These are phyloP conservation scores for Hymenoscyphus fructigenus DNA, from an alignment of 2,329 filamentous ascomycete species.

Conservation along the genomic window DNA sequence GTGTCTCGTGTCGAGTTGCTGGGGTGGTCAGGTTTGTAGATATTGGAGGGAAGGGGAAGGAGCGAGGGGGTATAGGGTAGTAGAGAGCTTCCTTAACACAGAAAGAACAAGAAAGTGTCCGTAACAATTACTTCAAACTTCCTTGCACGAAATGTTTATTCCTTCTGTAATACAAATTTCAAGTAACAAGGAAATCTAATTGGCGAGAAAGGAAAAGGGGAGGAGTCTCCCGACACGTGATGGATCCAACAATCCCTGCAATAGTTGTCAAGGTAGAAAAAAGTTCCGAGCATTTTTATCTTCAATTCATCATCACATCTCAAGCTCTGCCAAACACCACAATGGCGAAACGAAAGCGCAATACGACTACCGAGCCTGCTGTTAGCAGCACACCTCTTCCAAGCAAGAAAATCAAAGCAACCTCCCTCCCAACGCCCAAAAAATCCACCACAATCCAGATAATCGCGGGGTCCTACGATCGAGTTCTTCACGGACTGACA, in stretches of 20 bases:
- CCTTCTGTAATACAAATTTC: too few species aligned
- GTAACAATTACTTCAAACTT: too few species aligned
- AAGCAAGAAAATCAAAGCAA: conserved; percentile 33
- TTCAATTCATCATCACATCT: not conserved
- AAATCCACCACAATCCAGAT: conserved; percentile 71
- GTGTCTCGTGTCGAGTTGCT: too few species aligned
- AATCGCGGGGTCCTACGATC: conserved; percentile 89
- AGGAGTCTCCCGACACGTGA: not conserved
- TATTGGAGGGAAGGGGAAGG: too few species aligned
- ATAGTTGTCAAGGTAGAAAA: not conserved
- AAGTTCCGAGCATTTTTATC: not conserved
- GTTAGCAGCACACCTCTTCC: conserved; percentile 14
- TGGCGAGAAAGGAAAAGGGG: not conserved
- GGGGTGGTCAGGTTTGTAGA: too few species aligned
- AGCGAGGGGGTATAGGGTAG: too few species aligned
- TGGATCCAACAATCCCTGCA: not conserved
- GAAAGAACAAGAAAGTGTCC: too few species aligned
- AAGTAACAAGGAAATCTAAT: not conserved
- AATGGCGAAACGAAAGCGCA: conserved; percentile 38
- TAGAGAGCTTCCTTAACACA: too few species aligned
- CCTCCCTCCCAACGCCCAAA: conserved; percentile 24
- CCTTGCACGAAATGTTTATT: too few species aligned
- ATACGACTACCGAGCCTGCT: conserved; percentile 22
- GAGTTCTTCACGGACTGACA: conserved; percentile 85
- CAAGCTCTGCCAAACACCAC: conserved; percentile 12